Percentiles rank a stretch among this genome's conserved stretches.
Evolutionary conservation across 1,284 basidiomycete species (phyloP).

Genomic region (Trametes versicolor): DNA sequence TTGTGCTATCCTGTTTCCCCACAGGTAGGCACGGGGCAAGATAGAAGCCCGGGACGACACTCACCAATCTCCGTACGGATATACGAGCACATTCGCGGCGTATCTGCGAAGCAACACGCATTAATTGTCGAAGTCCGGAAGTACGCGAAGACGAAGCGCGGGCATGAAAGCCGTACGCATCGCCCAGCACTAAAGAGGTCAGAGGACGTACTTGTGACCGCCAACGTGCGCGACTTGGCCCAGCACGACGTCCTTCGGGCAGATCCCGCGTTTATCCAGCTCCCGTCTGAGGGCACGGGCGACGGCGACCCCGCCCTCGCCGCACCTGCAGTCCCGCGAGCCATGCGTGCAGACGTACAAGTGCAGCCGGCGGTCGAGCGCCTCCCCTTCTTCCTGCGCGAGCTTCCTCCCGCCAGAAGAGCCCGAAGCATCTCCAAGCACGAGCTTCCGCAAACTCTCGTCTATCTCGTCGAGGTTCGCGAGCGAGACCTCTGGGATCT

Average conservation of each 20-base stretch:
- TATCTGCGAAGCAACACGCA: constrained; percentile 55
- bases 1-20: too few relatives aligned
- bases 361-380: constrained; percentile 48
- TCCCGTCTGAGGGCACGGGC: constrained; percentile 46
- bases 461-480: constrained; percentile 59
- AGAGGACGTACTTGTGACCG: constrained; percentile 74
- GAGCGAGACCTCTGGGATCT: constrained; percentile 57
- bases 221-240: constrained; percentile 84
- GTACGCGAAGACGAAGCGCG: not conserved
- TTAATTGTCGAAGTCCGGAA: constrained; percentile 3
- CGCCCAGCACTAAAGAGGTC: not conserved
- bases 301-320: constrained; percentile 67
- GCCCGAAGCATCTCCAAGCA: not conserved
- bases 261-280: constrained; percentile 38
- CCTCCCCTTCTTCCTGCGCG: not conserved
- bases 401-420: not conserved
- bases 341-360: constrained; percentile 61
- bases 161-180: not conserved
- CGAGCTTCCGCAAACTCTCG: constrained; percentile 49
- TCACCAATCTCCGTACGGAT: constrained; percentile 83
- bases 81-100: constrained; percentile 82
- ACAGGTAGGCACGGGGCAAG: not conserved
- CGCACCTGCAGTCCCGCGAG: constrained; percentile 60
- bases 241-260: constrained; percentile 47
- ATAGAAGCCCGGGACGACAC: constrained; percentile 13